Conservation (phyloP, 495 filamentous ascomycete species). For the Penicillium desertorum region DNA sequence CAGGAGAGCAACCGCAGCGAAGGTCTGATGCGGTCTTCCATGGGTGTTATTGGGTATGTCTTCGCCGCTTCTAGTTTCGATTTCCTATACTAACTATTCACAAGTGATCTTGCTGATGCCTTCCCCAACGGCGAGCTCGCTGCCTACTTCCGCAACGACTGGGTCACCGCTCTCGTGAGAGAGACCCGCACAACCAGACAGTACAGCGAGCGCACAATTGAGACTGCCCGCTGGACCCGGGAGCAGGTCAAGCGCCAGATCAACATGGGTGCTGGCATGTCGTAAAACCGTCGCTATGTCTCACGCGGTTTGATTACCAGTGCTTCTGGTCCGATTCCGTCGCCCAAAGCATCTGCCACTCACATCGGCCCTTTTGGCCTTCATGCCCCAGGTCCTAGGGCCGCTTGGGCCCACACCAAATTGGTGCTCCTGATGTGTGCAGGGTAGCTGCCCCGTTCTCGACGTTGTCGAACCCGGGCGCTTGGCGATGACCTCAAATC, state of each 20-base stretch:
- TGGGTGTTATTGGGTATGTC: conserved; percentile 93
- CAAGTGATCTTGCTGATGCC: conserved; percentile 87
- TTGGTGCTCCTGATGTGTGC: conserved; percentile 4
- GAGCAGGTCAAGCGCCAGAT: conserved; percentile 96
- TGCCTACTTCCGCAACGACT: conserved; percentile 82
- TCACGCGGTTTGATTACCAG: conserved; percentile 16
- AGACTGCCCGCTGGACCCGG: conserved; percentile 94
- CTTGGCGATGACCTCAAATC: conserved; percentile 16
- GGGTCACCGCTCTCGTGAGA: conserved; percentile 82
- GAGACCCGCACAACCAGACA: conserved; percentile 84
- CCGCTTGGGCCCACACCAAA: not conserved
- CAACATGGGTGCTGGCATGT: conserved; percentile 45
- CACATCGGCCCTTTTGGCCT: not conserved
- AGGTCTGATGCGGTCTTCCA: conserved; percentile 82
- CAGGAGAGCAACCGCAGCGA: conserved; percentile 85
- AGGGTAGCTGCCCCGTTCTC: conserved; percentile 1
- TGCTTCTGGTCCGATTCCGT: conserved; percentile 1
- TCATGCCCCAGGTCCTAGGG: not conserved
- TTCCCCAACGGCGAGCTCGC: conserved; percentile 88
- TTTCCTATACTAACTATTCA: conserved; percentile 35
- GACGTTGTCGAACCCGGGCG: not conserved
- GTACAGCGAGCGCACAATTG: conserved; percentile 76
- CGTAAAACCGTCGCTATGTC: conserved; percentile 26
- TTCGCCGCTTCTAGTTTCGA: conserved; percentile 3
- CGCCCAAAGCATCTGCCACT: conserved; percentile 3